A percentile compares a stretch with the other conserved stretches of the same genome.
Evolutionary conservation across 306 rosid species (phyloP).

Genomic region (Fagus crenata): DNA sequence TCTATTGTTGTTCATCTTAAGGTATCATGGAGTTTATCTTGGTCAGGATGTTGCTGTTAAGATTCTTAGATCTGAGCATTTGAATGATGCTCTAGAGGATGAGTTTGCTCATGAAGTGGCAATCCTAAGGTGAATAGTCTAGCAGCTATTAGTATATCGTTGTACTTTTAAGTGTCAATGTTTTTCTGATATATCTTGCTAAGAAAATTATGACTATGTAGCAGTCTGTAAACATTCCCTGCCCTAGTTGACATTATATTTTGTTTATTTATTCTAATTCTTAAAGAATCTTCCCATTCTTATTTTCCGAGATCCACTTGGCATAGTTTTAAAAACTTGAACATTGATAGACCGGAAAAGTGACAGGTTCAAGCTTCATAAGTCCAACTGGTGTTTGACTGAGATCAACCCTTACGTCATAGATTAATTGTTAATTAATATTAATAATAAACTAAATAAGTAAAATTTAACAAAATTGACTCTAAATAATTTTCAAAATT

Average conservation of each 20-base stretch:
- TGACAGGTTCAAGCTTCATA: no score
- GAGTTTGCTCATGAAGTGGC: slow-evolving; percentile 96
- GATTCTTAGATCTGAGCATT: slow-evolving; percentile 83
- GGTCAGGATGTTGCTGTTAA: slow-evolving; percentile 97
- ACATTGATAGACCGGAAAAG: no score
- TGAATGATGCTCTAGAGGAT: slow-evolving; percentile 77
- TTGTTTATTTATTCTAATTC: background rate
- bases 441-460: no score
- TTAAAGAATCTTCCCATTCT: no score
- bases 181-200: slow-evolving; percentile 19
- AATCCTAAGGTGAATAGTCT: slow-evolving; percentile 67
- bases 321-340: no score
- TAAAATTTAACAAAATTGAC: no score
- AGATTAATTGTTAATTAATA: no score
- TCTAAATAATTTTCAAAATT: no score
- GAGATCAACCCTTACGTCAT: no score
- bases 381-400: no score
- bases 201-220: slow-evolving; percentile 5
- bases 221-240: background rate
- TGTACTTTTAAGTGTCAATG: slow-evolving; percentile 9
- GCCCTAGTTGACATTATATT: background rate
- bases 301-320: no score
- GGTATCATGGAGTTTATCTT: slow-evolving; percentile 82
- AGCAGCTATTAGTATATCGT: slow-evolving; percentile 8
- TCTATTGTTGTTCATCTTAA: slow-evolving; percentile 31